A percentile compares a stretch with the other conserved stretches of the same genome.
Evolutionary conservation across 2,329 filamentous ascomycete species (phyloP).

Genomic region (Podosphaera aphanis): DNA sequence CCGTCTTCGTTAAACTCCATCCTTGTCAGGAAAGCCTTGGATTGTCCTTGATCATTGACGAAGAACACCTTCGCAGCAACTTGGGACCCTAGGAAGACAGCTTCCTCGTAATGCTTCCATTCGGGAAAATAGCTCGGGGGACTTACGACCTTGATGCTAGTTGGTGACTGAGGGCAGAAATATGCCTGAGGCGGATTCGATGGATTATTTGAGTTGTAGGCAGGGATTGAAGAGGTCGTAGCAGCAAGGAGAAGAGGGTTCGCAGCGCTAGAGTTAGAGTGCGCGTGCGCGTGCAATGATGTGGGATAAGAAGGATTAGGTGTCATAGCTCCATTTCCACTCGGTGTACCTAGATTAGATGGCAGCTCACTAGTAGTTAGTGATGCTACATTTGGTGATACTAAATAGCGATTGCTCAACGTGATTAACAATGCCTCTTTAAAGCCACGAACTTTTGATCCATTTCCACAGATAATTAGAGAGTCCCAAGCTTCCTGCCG

Average conservation of each 20-base stretch:
- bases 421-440: slow-evolving; percentile 69
- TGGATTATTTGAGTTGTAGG: slow-evolving; percentile 18
- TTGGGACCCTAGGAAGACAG: slow-evolving; percentile 46
- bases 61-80: slow-evolving; percentile 50
- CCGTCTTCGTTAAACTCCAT: slow-evolving; percentile 18
- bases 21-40: slow-evolving; percentile 44
- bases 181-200: slow-evolving; percentile 20
- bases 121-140: slow-evolving; percentile 52
- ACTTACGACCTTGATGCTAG: slow-evolving; percentile 39
- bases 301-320: slow-evolving; percentile 32
- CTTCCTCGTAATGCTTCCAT: slow-evolving; percentile 33
- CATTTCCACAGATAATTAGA: slow-evolving; percentile 77
- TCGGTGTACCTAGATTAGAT: slow-evolving; percentile 75
- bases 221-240: slow-evolving; percentile 35
- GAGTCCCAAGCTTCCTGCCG: slow-evolving; percentile 78
- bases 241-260: slow-evolving; percentile 85
- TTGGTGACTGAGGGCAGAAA: slow-evolving; percentile 45
- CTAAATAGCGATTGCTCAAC: slow-evolving; percentile 59
- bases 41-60: slow-evolving; percentile 36
- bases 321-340: slow-evolving; percentile 76
- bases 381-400: slow-evolving; percentile 78
- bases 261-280: slow-evolving; percentile 39
- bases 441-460: slow-evolving; percentile 50
- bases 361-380: slow-evolving; percentile 96
- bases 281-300: slow-evolving; percentile 25